A percentile compares a stretch with the other conserved stretches of the same genome.
Conservation (phyloP, 805 yeast species). For the Schizosaccharomyces lindneri region DNA sequence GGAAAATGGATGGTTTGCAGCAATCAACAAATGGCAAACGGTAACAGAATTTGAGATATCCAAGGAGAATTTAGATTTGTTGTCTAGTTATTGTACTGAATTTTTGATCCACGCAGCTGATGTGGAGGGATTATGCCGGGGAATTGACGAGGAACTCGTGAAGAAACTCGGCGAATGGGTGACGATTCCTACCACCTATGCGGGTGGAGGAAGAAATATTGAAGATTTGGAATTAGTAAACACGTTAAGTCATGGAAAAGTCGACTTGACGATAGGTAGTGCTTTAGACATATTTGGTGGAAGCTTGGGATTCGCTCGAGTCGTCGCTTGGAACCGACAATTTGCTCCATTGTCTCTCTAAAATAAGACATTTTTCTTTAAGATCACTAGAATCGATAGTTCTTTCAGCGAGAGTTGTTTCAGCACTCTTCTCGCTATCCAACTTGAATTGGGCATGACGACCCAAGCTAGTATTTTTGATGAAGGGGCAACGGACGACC, state of each 20-base stretch:
- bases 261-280: conserved; percentile 82
- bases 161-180: conserved; percentile 51
- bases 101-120: conserved; percentile 93
- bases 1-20: conserved; percentile 57
- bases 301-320: not conserved
- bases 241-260: conserved; percentile 47
- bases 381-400: not conserved
- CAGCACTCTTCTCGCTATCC: not conserved
- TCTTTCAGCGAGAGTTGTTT: not conserved
- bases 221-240: conserved; percentile 45
- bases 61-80: conserved; percentile 24
- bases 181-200: conserved; percentile 61
- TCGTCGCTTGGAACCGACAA: conserved; percentile 1
- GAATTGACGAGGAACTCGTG: conserved; percentile 69
- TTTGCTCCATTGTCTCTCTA: not conserved
- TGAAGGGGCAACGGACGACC: not conserved
- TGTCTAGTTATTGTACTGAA: conserved; percentile 53
- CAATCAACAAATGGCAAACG: conserved; percentile 94
- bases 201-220: conserved; percentile 78
- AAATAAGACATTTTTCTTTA: not conserved
- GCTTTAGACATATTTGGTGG: conserved; percentile 94
- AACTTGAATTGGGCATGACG: not conserved
- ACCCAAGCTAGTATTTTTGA: not conserved
- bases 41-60: conserved; percentile 41
- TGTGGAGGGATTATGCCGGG: conserved; percentile 87